Base-by-base conservation (phyloP, 2,329 filamentous ascomycete species). In the Exophiala phaeomuriformis region DNA sequence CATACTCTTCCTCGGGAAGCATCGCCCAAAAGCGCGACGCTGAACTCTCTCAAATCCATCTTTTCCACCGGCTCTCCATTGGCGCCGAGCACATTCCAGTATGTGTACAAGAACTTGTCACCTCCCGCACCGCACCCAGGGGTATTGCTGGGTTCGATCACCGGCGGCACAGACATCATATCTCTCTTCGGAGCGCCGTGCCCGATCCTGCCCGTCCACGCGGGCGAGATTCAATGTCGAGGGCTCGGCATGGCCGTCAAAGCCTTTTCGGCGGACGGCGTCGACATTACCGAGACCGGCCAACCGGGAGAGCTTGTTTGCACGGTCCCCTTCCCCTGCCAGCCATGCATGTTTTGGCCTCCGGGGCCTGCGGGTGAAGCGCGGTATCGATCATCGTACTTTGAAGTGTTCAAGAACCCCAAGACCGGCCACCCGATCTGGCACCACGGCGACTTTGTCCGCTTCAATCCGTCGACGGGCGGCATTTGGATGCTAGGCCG, bases 361-460 rank as follows among this genome's bases (percentile, higher is more conserved):
- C 72, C 72, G 0, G 89, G 88, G 1, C 65, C 76, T 3, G 76
- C 76, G 1, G 88, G 88, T 33, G 79, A 83, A 37, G 77, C 75
- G n/a, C 90, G 90, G 68, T 97, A 97, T 71, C 76, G 77, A 45
- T 79, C 81, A 31, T 88, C 85, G 52, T 98, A 98, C 70, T 98
- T 98, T 64, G 87, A 93, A 57, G 81, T 83, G 4, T 97, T 95
- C 67, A 61, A 42, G n/a, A 51, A 61, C 44, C 37, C 49, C 28
- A 52, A 55, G 36, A 57, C 49, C 4, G 72, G 72, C 0, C 73
- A 77, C 0, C 73, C 75, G 1, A 73, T 78, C 12, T 97, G 93
- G 93, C 90, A 95, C 66, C 91, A 98, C 65, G 91, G 91, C 31
- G 93, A 98, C 70, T 97, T 96, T 66, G 81, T 96, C 33, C 75